phyloP scores from a whole-genome alignment of 768 basidiomycete genomes.

The Hemileccinum impolitum region DNA sequence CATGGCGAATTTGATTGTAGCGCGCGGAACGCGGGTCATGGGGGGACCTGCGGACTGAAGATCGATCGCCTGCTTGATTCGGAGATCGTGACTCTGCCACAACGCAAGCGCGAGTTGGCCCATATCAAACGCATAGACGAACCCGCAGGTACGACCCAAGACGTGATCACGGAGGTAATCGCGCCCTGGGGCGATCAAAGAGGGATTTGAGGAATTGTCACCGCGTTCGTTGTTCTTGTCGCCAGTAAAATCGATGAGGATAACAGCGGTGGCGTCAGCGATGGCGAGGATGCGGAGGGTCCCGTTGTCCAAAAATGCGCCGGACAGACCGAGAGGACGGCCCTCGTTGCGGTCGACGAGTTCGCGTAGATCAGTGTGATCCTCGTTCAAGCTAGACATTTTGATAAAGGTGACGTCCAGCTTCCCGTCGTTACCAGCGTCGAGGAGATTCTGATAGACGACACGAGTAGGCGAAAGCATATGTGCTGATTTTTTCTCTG shows the following conservation, averaged over 20 bases:
- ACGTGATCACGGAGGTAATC: constrained; percentile 30
- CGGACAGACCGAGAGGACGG: constrained; percentile 30
- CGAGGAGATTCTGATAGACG: constrained; percentile 27
- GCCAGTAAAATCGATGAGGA: constrained; percentile 26
- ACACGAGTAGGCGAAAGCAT: constrained; percentile 15
- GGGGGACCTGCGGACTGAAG: constrained; percentile 21
- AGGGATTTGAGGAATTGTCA: constrained; percentile 14
- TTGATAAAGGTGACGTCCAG: constrained; percentile 13
- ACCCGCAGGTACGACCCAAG: constrained; percentile 26
- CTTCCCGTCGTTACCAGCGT: constrained; percentile 23
- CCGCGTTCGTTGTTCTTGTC: constrained; percentile 35
- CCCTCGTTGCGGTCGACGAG: constrained; percentile 33
- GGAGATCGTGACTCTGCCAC: constrained; percentile 30
- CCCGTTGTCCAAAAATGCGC: constrained; percentile 20
- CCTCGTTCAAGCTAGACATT: constrained; percentile 24
- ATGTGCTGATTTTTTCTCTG: not conserved
- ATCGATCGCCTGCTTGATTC: constrained; percentile 34
- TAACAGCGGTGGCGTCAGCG: constrained; percentile 24
- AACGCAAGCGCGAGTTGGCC: constrained; percentile 28
- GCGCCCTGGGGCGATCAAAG: constrained; percentile 16
- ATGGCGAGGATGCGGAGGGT: constrained; percentile 25
- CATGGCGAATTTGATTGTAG: constrained; percentile 16
- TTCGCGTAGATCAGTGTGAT: constrained; percentile 16
- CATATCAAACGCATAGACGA: constrained; percentile 31
- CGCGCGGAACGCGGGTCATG: constrained; percentile 16